Percentiles rank a stretch among this genome's conserved stretches.
Conservation (phyloP, 2,329 filamentous ascomycete species). For the Apiospora arundinis region DNA sequence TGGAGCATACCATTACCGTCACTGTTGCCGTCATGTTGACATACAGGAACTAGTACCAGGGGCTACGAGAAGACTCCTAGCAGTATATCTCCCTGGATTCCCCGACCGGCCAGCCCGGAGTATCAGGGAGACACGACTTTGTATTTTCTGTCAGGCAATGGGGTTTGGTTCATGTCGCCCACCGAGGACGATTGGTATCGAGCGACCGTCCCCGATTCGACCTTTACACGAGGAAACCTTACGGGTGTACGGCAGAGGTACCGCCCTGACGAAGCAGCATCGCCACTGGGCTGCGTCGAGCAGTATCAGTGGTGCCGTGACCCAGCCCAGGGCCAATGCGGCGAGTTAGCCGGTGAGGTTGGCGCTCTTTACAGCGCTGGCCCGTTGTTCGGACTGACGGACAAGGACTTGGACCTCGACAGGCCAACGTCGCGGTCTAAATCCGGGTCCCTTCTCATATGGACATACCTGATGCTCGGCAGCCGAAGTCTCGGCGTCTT, state of each 20-base stretch:
- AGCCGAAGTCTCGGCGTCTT: too few species aligned
- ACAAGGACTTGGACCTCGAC: not conserved
- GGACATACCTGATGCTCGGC: not conserved
- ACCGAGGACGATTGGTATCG: not conserved
- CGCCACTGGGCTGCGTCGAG: conserved; percentile 2
- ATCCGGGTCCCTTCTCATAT: not conserved
- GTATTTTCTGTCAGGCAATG: not conserved
- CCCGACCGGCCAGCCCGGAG: not conserved
- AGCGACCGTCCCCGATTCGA: not conserved
- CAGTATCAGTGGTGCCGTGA: conserved; percentile 20
- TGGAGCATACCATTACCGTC: not conserved
- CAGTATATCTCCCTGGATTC: too few species aligned
- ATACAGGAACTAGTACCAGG: too few species aligned
- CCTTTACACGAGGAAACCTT: too few species aligned
- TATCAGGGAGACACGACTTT: not conserved
- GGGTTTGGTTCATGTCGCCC: not conserved
- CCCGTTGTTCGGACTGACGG: not conserved
- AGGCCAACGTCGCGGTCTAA: not conserved
- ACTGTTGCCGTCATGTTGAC: too few species aligned
- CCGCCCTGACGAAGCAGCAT: not conserved
- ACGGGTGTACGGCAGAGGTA: not conserved
- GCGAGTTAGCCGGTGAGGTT: not conserved
- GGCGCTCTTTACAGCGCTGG: not conserved
- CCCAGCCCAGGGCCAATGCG: not conserved
- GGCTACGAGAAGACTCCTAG: too few species aligned